Percentiles rank a stretch among this genome's conserved stretches.
Conservation (phyloP, 495 filamentous ascomycete genomes). For the Daldinia caldariorum region DNA sequence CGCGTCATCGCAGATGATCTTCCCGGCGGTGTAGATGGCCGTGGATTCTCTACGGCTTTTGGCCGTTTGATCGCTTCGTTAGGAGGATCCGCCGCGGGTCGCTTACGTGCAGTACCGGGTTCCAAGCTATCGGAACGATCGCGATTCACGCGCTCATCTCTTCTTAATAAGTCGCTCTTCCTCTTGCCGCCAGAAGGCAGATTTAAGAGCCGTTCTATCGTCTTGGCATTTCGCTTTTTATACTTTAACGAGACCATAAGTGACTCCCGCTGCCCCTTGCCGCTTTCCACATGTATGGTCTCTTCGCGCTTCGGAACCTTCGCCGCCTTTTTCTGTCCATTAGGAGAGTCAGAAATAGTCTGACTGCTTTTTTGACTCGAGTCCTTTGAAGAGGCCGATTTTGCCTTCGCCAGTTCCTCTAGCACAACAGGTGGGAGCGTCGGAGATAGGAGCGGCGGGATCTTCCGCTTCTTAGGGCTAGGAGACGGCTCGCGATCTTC, state of each 20-base stretch:
- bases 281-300: constrained; percentile 45
- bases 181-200: constrained; percentile 51
- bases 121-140: constrained; percentile 55
- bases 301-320: constrained; percentile 45
- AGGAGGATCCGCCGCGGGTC: constrained; percentile 51
- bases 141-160: constrained; percentile 41
- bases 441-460: constrained; percentile 59
- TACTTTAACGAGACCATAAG: constrained; percentile 51
- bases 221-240: constrained; percentile 54
- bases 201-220: constrained; percentile 54
- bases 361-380: constrained; percentile 45
- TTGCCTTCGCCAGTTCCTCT: constrained; percentile 52
- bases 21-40: constrained; percentile 57
- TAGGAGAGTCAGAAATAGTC: constrained; percentile 49
- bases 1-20: constrained; percentile 58
- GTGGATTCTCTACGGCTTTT: constrained; percentile 42
- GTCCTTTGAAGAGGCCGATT: constrained; percentile 50
- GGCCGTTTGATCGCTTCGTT: constrained; percentile 46
- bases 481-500: constrained; percentile 50
- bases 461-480: constrained; percentile 50
- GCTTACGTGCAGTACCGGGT: constrained; percentile 54
- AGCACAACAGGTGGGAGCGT: constrained; percentile 59
- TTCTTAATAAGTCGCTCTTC: constrained; percentile 53
- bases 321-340: constrained; percentile 51
- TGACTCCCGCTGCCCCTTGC: constrained; percentile 42